Percentiles rank a stretch among this genome's conserved stretches.
Evolutionary conservation across 495 filamentous ascomycete genomes (phyloP).

Genomic region (Halenospora varia): DNA sequence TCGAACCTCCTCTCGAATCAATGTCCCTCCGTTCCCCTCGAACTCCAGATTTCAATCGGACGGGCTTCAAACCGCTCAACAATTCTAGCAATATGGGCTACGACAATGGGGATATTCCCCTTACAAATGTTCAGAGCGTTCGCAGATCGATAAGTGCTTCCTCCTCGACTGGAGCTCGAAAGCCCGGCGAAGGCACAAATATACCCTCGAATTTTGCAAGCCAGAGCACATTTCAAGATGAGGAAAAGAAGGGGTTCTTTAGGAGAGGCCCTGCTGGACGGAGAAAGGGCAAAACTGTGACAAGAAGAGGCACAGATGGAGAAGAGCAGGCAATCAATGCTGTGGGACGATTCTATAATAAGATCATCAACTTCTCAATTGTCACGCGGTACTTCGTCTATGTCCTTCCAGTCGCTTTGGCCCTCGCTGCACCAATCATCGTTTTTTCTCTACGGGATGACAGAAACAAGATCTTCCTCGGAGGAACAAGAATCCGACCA

Average conservation of each 20-base stretch:
- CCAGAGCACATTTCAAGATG: conserved; percentile 7
- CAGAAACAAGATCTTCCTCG: conserved; percentile 67
- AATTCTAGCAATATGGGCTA: background rate
- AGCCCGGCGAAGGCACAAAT: background rate
- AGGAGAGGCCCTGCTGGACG: conserved; percentile 47
- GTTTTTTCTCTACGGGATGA: conserved; percentile 40
- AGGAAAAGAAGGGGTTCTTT: conserved; percentile 53
- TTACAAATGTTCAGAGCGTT: background rate
- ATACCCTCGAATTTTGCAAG: background rate
- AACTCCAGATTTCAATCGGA: background rate
- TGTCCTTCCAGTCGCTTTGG: conserved; percentile 68
- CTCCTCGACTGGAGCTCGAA: background rate
- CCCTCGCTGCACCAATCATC: conserved; percentile 79
- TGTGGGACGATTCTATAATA: conserved; percentile 86
- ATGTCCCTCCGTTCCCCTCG: background rate
- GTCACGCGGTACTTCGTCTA: conserved; percentile 88
- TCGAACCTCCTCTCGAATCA: background rate
- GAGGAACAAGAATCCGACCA: no score
- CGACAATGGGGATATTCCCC: background rate
- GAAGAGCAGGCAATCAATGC: conserved; percentile 64
- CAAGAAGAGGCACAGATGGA: conserved; percentile 33
- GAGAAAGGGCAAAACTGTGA: conserved; percentile 44
- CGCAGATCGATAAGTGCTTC: background rate
- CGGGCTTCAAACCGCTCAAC: background rate
- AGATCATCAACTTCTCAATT: conserved; percentile 78